Evolutionary conservation across 2,329 filamentous ascomycete genomes (phyloP).

Genomic region (Lecanosticta acicola): DNA sequence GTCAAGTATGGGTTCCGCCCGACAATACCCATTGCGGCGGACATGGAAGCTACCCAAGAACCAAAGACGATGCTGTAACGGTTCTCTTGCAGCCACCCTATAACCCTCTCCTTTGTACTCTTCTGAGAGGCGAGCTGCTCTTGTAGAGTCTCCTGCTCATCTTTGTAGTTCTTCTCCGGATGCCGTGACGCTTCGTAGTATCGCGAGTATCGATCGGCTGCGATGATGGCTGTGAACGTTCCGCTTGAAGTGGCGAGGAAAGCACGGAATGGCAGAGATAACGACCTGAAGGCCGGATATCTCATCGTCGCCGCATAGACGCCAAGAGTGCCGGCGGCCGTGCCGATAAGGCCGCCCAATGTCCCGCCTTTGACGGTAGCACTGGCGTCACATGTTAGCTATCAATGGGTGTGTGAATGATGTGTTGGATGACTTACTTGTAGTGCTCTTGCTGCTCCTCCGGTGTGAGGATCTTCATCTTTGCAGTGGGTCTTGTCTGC

Average conservation of each 20-base stretch:
- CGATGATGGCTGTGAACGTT: slow-evolving; percentile 78
- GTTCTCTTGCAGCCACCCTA: slow-evolving; percentile 71
- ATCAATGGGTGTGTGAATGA: slow-evolving; percentile 7
- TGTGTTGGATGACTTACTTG: slow-evolving; percentile 43
- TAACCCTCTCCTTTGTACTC: slow-evolving; percentile 53
- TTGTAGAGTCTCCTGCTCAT: slow-evolving; percentile 54
- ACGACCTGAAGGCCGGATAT: slow-evolving; percentile 69
- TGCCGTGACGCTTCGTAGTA: slow-evolving; percentile 65
- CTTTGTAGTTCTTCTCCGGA: slow-evolving; percentile 61
- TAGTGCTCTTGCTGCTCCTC: slow-evolving; percentile 90
- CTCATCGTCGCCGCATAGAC: slow-evolving; percentile 63
- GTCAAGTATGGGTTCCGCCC: slow-evolving; percentile 69
- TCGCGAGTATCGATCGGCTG: slow-evolving; percentile 70
- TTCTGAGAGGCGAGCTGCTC: slow-evolving; percentile 54
- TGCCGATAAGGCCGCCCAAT: slow-evolving; percentile 64
- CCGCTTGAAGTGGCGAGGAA: slow-evolving; percentile 79
- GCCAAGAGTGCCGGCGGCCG: slow-evolving; percentile 60
- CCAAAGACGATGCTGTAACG: slow-evolving; percentile 80
- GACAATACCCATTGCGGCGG: slow-evolving; percentile 66
- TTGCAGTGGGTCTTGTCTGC: slow-evolving; percentile 3
- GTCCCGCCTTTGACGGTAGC: slow-evolving; percentile 73
- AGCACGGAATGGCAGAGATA: slow-evolving; percentile 83
- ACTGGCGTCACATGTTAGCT: slow-evolving; percentile 32
- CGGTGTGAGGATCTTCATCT: slow-evolving; percentile 92
- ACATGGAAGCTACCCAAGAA: slow-evolving; percentile 78